Evolutionary conservation across 2,329 filamentous ascomycete species (phyloP), one percentile per base, ranked within the genome.

Genomic region (Beauveria caledonica): DNA sequence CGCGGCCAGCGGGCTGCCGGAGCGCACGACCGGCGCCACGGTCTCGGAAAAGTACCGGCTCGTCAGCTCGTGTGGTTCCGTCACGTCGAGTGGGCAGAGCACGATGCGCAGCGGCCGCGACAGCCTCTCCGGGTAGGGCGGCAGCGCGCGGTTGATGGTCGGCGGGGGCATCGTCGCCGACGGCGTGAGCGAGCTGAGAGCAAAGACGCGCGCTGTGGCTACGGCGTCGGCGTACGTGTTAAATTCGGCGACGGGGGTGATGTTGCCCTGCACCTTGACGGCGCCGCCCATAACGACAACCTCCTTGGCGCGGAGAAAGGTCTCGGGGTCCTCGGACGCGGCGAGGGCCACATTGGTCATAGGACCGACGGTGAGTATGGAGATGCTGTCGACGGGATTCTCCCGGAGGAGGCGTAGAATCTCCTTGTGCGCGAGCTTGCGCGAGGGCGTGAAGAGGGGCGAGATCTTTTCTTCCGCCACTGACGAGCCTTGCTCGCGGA

Each of bases 261-360:
- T 86, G 73, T 99, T 99, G 66, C 94, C 94, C 55, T 86, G 82
- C 49, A 86, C 77, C 62, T 89, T 80, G 58, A 99, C 83, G 25
- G 90, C 87, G 62, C 94, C 94, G 62, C 93, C 94, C 94, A 99
- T 99, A 51, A 97, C 89, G 4, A 96, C 87, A 3, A 99, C 83
- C 73, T 97, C 92, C 72, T 95, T 96, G 53, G 86, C 90, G 48
- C 86, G 85, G 60, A 99, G 80, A 73, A 99, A 97, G 0, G 92
- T 87, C 73, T 93, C 90, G 0, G 92, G 87, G 66, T 97, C 93
- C 68, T 91, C 86, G 15, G 91, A 86, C 3, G 94, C 92, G 3
- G 94, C 94, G 27, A 96, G 75, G 1, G 94, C 94, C 33, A 96
- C 77, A 71, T 96, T 99, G n/a, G 94, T 97, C 66, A 97, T 77